Percentiles rank a stretch among this genome's conserved stretches.
Evolutionary conservation across 1,284 basidiomycete genomes (phyloP).

Genomic region (Tilletia setariae): DNA sequence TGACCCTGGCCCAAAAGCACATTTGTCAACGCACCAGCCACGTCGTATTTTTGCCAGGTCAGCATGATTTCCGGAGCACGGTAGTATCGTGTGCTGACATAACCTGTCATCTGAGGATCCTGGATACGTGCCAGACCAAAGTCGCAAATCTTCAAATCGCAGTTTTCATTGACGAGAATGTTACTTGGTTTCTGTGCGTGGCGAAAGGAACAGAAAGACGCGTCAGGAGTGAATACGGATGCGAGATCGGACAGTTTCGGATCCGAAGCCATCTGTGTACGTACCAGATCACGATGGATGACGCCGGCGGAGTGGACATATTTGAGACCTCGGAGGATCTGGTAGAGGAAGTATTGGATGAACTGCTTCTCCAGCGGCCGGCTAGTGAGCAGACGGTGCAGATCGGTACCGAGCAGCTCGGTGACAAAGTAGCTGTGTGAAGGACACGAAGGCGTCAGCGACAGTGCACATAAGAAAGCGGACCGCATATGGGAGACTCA

Average conservation of each 20-base stretch:
- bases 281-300: conserved; percentile 77
- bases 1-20: not conserved
- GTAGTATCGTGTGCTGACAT: conserved; percentile 98
- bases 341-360: conserved; percentile 99
- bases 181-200: conserved; percentile 87
- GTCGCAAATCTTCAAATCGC: conserved; percentile 98
- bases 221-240: not conserved
- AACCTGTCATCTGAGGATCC: conserved; percentile 99
- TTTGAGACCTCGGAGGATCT: conserved; percentile 96
- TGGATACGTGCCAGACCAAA: conserved; percentile 89
- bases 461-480: not conserved
- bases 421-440: conserved; percentile 87
- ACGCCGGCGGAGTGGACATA: conserved; percentile 99
- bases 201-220: conserved; percentile 7
- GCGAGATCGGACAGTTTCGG: no score
- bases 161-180: conserved; percentile 99
- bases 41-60: conserved; percentile 99
- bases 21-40: conserved; percentile 58
- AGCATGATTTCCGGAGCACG: conserved; percentile 99
- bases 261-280: no score
- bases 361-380: conserved; percentile 98
- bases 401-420: conserved; percentile 95
- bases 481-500: conserved; percentile 14
- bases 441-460: not conserved
- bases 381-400: conserved; percentile 93